Conservation (phyloP, 2,329 filamentous ascomycete species). For the Penicillium decumbens region DNA sequence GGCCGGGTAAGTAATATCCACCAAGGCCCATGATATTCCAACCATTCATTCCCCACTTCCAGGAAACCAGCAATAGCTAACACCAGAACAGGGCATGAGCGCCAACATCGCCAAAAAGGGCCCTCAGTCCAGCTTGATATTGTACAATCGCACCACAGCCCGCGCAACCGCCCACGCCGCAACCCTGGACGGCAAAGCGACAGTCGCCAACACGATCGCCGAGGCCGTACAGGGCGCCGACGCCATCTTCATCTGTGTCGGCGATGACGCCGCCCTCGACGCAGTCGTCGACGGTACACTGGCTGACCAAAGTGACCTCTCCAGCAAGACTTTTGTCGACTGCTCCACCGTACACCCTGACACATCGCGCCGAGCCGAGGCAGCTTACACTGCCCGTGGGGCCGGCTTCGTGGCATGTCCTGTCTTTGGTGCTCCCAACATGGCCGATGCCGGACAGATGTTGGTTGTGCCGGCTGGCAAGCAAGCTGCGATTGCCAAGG, state of each 20-base stretch:
- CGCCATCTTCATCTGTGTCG: slow-evolving; percentile 75
- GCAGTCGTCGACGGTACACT: slow-evolving; percentile 58
- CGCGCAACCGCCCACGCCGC: slow-evolving; percentile 61
- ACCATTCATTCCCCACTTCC: background rate
- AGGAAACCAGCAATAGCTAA: slow-evolving; percentile 3
- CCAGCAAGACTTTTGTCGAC: slow-evolving; percentile 76
- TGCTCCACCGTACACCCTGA: slow-evolving; percentile 85
- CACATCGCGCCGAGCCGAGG: slow-evolving; percentile 63
- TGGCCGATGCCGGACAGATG: slow-evolving; percentile 60
- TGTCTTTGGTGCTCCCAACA: slow-evolving; percentile 42
- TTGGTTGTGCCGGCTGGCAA: slow-evolving; percentile 70
- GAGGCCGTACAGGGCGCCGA: slow-evolving; percentile 65
- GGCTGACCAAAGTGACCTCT: slow-evolving; percentile 45
- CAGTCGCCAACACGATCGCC: slow-evolving; percentile 59
- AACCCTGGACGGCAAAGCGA: slow-evolving; percentile 55
- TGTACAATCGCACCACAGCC: slow-evolving; percentile 73
- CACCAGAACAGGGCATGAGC: slow-evolving; percentile 63
- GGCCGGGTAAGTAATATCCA: slow-evolving; percentile 58
- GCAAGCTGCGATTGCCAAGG: slow-evolving; percentile 55
- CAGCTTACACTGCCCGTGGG: slow-evolving; percentile 53
- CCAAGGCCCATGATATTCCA: background rate
- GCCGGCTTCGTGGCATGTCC: slow-evolving; percentile 71
- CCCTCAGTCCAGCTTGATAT: slow-evolving; percentile 61
- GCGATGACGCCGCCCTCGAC: slow-evolving; percentile 70
- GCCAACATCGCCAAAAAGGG: slow-evolving; percentile 79